A percentile compares a stretch with the other conserved stretches of the same genome.
Conservation (phyloP, 2,329 filamentous ascomycete genomes). For the Magnaporthiopsis incrustans region DNA sequence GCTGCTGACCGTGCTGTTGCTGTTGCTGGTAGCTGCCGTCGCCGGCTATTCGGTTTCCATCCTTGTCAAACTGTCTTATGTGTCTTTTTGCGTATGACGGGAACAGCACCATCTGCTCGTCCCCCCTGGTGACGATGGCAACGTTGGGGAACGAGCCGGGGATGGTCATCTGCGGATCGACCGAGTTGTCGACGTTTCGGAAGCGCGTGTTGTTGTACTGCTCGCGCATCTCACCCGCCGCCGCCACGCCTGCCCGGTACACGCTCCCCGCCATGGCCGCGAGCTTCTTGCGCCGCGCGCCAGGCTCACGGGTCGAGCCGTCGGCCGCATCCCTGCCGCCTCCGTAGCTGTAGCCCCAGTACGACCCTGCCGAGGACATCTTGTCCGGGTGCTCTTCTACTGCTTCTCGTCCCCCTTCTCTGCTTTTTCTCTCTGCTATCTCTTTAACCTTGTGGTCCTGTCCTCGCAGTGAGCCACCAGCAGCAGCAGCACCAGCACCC, state of each 20-base stretch:
- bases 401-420: conserved; percentile 1
- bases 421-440: background rate
- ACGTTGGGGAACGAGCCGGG: conserved; percentile 79
- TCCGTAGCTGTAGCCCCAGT: conserved; percentile 18
- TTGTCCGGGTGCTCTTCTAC: background rate
- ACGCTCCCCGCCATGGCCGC: conserved; percentile 54
- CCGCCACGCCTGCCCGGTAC: conserved; percentile 47
- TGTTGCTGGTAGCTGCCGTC: conserved; percentile 22
- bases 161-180: conserved; percentile 39
- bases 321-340: conserved; percentile 10
- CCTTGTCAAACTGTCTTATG: conserved; percentile 50
- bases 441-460: background rate
- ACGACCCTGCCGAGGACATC: conserved; percentile 9
- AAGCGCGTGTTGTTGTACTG: conserved; percentile 48
- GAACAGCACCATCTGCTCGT: conserved; percentile 91
- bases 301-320: conserved; percentile 44
- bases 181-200: conserved; percentile 24
- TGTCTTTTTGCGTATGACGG: conserved; percentile 84
- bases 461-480: background rate
- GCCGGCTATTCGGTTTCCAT: conserved; percentile 25
- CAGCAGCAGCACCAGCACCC: too few species aligned
- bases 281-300: conserved; percentile 69
- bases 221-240: conserved; percentile 51
- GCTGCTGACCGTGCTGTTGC: conserved; percentile 21
- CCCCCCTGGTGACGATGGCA: conserved; percentile 67